A percentile compares a stretch with the other conserved stretches of the same genome.
phyloP scores from a whole-genome alignment of 768 basidiomycete species.

The Pleurotus eryngii region DNA sequence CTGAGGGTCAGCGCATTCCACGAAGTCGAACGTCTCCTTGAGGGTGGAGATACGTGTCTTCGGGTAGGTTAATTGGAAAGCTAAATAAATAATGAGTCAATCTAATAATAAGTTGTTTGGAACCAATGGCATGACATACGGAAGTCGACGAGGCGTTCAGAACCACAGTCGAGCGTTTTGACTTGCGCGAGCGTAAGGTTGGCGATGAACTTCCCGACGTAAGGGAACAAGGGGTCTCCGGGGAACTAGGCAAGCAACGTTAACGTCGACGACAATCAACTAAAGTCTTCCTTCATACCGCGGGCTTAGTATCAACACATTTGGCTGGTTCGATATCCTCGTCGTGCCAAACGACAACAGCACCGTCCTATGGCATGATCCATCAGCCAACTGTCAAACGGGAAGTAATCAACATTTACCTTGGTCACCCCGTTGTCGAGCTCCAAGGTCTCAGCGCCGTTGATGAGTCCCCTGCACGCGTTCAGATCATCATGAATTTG shows the following conservation, averaged over 20 bases:
- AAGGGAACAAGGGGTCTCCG: conserved; percentile 62
- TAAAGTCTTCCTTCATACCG: conserved; percentile 32
- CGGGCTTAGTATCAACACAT: conserved; percentile 66
- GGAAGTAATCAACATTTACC: conserved; percentile 28
- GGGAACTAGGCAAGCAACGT: conserved; percentile 34
- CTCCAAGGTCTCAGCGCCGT: conserved; percentile 75
- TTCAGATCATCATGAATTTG: neutral
- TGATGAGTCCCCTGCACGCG: conserved; percentile 59
- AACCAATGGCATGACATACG: conserved; percentile 39
- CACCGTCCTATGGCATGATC: conserved; percentile 54
- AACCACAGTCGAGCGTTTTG: conserved; percentile 80
- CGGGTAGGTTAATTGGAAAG: conserved; percentile 62
- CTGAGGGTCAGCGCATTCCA: conserved; percentile 64
- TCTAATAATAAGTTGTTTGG: neutral
- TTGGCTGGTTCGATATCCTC: conserved; percentile 59
- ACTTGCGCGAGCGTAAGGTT: conserved; percentile 77
- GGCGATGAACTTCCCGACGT: conserved; percentile 74
- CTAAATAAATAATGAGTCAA: conserved; percentile 25
- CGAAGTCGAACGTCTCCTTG: conserved; percentile 73
- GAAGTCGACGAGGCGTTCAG: conserved; percentile 52
- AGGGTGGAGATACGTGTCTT: conserved; percentile 72
- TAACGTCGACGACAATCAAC: neutral
- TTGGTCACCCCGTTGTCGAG: conserved; percentile 76
- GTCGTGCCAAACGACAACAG: conserved; percentile 81
- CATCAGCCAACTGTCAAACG: neutral